Evolutionary conservation across 179 eudicot species (phyloP), one percentile per base, ranked within the genome.

Genomic region (Spergularia azorica): DNA sequence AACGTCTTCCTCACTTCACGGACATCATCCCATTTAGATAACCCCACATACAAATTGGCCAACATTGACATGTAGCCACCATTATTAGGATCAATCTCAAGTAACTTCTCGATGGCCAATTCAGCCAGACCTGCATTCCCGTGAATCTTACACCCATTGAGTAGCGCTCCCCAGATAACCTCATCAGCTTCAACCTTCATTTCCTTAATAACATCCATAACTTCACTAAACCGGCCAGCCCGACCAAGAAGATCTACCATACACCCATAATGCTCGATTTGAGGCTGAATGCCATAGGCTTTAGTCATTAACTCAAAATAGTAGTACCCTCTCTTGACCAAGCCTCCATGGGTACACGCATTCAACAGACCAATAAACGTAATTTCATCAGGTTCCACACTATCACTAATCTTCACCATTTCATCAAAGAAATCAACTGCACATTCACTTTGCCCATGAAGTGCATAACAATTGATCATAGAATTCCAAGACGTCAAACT

Each of bases 261-360:
- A 75, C 95, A 90, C 59, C 95, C 92, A 60, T 86, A 89, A 71
- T 90, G 95, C 73, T 87, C 86, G 71, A 89, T 86, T 54, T 77
- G 84, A 83, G 90, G 95, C 79, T 85, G 87, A 66, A 91, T 84
- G 17, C 43, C 70, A 67, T 86, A 88, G 11, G 64, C 84, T 18
- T 73, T 77, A 13, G 69, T 78, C 95, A 90, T 90, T 62, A 79
- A 62, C 57, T 59, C 60, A 41, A 80, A 90, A 79, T 84, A 90
- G 62, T 69, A 57, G 61, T 81, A 84, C 15, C 91, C 95, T 72
- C 79, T 78, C 20, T 83, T 83, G 41, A 90, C 89, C 63, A 90
- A 84, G 46, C 95, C 93, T 68, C 89, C 92, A 67, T 90, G 95
- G 41, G 90, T 86, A 79, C 90, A 90, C 78, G 92, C 95, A 72